Conservation (phyloP, 2,329 filamentous ascomycete species). For the Rhexocercosporidium sp. region DNA sequence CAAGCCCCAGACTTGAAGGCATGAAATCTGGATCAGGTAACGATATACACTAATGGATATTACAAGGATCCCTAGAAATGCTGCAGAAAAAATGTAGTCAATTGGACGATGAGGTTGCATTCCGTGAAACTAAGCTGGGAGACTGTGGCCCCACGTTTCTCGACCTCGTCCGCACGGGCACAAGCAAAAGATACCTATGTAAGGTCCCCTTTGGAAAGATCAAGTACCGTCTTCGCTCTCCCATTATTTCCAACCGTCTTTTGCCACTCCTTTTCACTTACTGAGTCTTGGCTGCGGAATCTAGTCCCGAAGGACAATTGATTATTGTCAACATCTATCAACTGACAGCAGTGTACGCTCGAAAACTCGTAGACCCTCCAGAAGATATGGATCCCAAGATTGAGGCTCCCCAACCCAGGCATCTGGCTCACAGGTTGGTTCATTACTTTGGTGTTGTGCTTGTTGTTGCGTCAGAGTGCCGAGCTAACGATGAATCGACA, state of each 20-base stretch:
- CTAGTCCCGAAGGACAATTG: too few relatives aligned
- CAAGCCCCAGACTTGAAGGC: neutral
- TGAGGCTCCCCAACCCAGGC: constrained; percentile 5
- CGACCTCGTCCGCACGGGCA: neutral
- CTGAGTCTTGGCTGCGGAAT: neutral
- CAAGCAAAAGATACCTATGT: neutral
- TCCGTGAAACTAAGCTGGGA: too few relatives aligned
- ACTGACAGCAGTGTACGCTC: neutral
- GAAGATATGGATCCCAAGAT: constrained; percentile 11
- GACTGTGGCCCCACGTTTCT: neutral
- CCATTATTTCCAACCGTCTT: too few relatives aligned
- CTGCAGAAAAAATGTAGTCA: neutral
- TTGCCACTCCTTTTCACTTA: too few relatives aligned
- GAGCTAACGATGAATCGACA: constrained; percentile 33
- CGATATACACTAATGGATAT: neutral
- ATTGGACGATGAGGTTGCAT: neutral
- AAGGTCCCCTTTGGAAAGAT: too few relatives aligned
- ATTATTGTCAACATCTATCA: neutral
- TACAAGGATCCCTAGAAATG: neutral
- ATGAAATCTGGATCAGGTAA: too few relatives aligned
- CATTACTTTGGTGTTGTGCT: neutral
- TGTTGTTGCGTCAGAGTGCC: neutral
- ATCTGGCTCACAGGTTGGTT: constrained; percentile 21
- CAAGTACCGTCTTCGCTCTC: too few relatives aligned
- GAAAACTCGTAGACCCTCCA: neutral